phyloP scores from a whole-genome alignment of 257 asterid species.

The Solanum habrochaites region DNA sequence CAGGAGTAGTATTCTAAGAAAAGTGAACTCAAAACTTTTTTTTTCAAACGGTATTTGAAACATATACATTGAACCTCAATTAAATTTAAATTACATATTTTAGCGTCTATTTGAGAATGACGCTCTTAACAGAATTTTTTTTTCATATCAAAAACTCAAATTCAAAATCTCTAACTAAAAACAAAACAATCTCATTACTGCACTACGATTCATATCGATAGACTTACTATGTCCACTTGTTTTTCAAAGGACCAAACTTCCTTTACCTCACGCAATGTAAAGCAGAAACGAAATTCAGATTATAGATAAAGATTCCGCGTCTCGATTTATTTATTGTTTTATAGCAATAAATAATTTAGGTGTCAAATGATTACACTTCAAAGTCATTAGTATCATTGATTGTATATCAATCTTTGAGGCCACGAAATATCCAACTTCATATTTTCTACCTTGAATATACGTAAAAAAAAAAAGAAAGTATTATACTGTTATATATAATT shows the following conservation, averaged over 20 bases:
- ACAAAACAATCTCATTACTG: not conserved
- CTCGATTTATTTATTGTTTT: not conserved
- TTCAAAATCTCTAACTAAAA: fast-evolving
- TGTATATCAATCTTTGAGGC: not conserved
- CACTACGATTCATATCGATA: too few relatives aligned
- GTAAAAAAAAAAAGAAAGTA: too few relatives aligned
- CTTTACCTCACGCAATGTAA: constrained; percentile 29
- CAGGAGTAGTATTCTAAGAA: too few relatives aligned
- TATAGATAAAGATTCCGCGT: not conserved
- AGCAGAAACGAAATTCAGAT: not conserved
- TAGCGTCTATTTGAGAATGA: too few relatives aligned
- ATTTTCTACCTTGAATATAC: not conserved
- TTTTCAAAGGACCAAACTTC: constrained; percentile 5
- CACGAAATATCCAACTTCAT: not conserved
- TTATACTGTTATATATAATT: too few relatives aligned
- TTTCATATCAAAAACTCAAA: too few relatives aligned
- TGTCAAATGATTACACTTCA: not conserved
- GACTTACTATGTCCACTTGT: not conserved
- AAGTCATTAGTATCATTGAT: not conserved
- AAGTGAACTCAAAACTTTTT: too few relatives aligned
- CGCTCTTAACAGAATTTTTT: fast-evolving
- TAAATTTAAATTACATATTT: too few relatives aligned
- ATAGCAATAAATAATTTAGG: not conserved
- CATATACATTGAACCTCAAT: too few relatives aligned
- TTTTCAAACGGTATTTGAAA: too few relatives aligned